Evolutionary conservation across 768 basidiomycete species (phyloP).

Genomic region (Coprinopsis sp.): DNA sequence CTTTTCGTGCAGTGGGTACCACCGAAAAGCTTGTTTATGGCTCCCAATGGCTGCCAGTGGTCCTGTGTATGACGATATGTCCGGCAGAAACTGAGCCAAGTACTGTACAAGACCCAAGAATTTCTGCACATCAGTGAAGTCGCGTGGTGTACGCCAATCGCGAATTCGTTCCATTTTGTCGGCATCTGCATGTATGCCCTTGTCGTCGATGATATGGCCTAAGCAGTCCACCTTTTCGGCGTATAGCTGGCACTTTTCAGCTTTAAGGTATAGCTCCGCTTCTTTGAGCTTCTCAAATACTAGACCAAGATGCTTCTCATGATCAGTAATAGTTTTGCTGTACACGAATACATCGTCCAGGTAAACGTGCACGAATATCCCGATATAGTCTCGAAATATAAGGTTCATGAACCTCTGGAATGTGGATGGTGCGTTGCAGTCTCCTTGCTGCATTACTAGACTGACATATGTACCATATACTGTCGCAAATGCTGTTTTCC

Average conservation of each 20-base stretch:
- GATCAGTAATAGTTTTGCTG: constrained; percentile 32
- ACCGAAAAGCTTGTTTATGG: constrained; percentile 26
- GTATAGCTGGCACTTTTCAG: constrained; percentile 30
- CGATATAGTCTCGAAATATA: constrained; percentile 33
- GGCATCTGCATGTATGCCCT: constrained; percentile 30
- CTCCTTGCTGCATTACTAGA: constrained; percentile 38
- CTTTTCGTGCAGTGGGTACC: no score
- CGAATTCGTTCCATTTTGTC: constrained; percentile 32
- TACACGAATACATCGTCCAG: constrained; percentile 42
- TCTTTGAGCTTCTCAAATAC: constrained; percentile 27
- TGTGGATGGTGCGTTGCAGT: constrained; percentile 41
- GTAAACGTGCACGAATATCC: constrained; percentile 36
- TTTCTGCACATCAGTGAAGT: constrained; percentile 30
- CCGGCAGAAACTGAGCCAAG: constrained; percentile 27
- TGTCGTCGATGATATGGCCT: constrained; percentile 35
- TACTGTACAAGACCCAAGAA: constrained; percentile 40
- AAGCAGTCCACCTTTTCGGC: constrained; percentile 29
- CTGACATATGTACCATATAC: constrained; percentile 34
- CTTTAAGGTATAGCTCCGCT: constrained; percentile 27
- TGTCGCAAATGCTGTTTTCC: constrained; percentile 31
- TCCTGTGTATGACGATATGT: constrained; percentile 24
- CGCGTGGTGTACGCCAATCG: constrained; percentile 29
- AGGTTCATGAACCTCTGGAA: constrained; percentile 41
- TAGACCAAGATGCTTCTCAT: constrained; percentile 26
- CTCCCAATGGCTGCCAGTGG: constrained; percentile 24